These are phyloP conservation scores for Pythium brachiatum DNA, from an alignment of 352 stramenopile genomes.

Conservation along the genomic window DNA sequence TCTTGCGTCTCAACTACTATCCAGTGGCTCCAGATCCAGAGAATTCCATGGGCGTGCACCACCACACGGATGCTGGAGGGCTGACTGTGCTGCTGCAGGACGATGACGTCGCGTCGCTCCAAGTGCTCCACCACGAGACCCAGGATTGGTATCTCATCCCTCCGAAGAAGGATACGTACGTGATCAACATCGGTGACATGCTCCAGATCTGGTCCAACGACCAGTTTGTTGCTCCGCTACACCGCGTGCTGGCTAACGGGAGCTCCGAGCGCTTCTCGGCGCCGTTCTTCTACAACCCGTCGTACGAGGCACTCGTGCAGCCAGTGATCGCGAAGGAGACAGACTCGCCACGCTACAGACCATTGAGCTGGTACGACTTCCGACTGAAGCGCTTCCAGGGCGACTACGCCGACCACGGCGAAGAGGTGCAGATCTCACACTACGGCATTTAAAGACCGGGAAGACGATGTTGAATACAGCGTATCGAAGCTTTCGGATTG, in stretches of 20 bases:
- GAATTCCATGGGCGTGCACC: constrained; percentile 52
- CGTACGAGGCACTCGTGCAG: constrained; percentile 49
- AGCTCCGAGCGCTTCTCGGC: constrained; percentile 36
- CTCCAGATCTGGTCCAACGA: constrained; percentile 64
- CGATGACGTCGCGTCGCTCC: constrained; percentile 54
- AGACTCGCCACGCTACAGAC: constrained; percentile 52
- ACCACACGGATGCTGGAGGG: constrained; percentile 60
- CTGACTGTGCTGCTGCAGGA: constrained; percentile 67
- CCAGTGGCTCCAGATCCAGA: constrained; percentile 50
- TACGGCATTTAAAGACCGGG: constrained; percentile 44
- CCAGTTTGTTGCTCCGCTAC: constrained; percentile 43
- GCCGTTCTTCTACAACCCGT: constrained; percentile 66
- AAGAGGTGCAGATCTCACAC: constrained; percentile 92
- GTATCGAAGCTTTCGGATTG: too few relatives aligned
- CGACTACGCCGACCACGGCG: constrained; percentile 88
- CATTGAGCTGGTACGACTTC: constrained; percentile 87
- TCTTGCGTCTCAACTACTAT: constrained; percentile 92
- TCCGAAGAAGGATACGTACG: constrained; percentile 40
- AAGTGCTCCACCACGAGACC: constrained; percentile 48
- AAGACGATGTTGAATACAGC: too few relatives aligned
- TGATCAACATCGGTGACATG: constrained; percentile 69
- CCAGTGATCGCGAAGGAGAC: constrained; percentile 43
- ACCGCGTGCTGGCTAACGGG: constrained; percentile 47
- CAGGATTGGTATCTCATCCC: constrained; percentile 52
- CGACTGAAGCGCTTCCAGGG: constrained; percentile 84